Conservation (phyloP, 2,329 filamentous ascomycete genomes). For the Coniochaeta hoffmannii region DNA sequence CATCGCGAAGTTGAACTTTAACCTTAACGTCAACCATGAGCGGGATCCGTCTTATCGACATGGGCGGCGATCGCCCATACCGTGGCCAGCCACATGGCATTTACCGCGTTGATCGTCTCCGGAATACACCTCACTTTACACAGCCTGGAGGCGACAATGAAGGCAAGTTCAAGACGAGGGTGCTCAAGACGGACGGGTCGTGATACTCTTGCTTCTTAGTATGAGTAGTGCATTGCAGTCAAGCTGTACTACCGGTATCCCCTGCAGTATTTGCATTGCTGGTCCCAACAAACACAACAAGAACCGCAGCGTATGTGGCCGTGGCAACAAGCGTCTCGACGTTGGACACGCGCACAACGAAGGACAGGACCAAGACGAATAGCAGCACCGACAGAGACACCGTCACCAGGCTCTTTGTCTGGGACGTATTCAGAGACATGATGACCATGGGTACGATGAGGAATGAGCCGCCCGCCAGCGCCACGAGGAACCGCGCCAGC, state of each 20-base stretch:
- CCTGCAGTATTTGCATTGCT: neutral
- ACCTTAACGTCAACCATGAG: no score
- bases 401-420: neutral
- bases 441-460: neutral
- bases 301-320: slow-evolving; percentile 13
- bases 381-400: slow-evolving; percentile 6
- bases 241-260: neutral
- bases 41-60: no score
- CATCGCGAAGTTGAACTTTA: no score
- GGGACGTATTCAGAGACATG: neutral
- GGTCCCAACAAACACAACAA: slow-evolving; percentile 15
- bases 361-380: slow-evolving; percentile 6
- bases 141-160: no score
- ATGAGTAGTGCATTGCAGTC: no score
- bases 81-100: no score
- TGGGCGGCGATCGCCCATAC: no score
- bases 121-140: no score
- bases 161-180: no score
- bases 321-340: slow-evolving; percentile 9
- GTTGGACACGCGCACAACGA: slow-evolving; percentile 5
- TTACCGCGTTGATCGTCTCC: no score
- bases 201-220: no score
- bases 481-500: neutral
- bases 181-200: no score
- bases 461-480: neutral